Conservation (phyloP, 305 asterid genomes). For the Solanum hybrid region DNA sequence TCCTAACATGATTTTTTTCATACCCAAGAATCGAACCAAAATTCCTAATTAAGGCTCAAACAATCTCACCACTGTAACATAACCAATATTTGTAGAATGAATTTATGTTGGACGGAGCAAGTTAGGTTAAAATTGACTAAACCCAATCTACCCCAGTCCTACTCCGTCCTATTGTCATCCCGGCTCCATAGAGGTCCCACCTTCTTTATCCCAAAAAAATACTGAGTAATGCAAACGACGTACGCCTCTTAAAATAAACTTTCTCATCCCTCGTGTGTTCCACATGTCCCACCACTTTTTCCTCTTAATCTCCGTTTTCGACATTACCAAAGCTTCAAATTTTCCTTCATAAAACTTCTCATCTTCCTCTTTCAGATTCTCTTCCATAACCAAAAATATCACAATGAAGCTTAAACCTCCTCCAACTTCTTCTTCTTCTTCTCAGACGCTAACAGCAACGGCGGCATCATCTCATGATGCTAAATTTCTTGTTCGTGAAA, state of each 20-base stretch:
- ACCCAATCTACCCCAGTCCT: background rate
- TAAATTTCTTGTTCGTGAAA: conserved; percentile 72
- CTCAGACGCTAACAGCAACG: conserved; percentile 46
- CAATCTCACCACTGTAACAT: fast-evolving
- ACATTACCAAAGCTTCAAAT: background rate
- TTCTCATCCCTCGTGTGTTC: background rate
- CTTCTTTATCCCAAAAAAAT: background rate
- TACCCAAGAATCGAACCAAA: too few relatives aligned
- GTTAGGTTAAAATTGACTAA: too few relatives aligned
- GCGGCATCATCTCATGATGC: conserved; percentile 41
- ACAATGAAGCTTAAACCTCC: conserved; percentile 67
- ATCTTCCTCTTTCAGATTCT: background rate
- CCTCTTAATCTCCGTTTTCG: background rate
- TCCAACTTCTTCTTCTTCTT: conserved; percentile 21
- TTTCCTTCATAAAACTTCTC: background rate
- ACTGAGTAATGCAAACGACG: background rate
- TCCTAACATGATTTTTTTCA: too few relatives aligned
- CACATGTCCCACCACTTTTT: background rate
- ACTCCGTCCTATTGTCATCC: background rate
- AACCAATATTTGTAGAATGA: too few relatives aligned
- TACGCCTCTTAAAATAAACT: background rate
- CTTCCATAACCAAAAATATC: background rate
- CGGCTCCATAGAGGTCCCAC: background rate
- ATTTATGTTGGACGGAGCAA: background rate
- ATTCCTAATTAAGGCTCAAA: too few relatives aligned